Conservation (phyloP, 805 yeast species). For the Candida ulmi region DNA sequence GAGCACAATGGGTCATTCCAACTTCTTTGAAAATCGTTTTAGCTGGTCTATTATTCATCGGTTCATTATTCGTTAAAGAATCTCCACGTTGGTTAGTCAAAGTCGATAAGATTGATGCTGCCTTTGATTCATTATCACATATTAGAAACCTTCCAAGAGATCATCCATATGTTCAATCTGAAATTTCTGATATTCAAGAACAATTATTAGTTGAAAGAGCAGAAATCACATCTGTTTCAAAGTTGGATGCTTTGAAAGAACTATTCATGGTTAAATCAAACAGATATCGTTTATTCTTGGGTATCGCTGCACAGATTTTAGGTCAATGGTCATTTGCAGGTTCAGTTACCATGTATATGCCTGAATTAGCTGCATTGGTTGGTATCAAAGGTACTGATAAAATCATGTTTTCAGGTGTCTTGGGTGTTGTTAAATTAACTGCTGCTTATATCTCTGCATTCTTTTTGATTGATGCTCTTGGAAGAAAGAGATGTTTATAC, state of each 20-base stretch:
- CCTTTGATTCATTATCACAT: constrained; percentile 34
- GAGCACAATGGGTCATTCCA: constrained; percentile 49
- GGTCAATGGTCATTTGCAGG: constrained; percentile 60
- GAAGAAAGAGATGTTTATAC: constrained; percentile 45
- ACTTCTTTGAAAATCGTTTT: constrained; percentile 40
- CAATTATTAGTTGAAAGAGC: constrained; percentile 35
- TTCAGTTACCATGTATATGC: constrained; percentile 51
- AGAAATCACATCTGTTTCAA: constrained; percentile 21
- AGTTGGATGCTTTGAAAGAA: constrained; percentile 26
- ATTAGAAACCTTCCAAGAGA: constrained; percentile 40
- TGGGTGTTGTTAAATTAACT: constrained; percentile 48
- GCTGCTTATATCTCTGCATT: constrained; percentile 46
- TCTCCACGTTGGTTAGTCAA: constrained; percentile 42
- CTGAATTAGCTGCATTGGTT: constrained; percentile 42
- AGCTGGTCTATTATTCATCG: constrained; percentile 38
- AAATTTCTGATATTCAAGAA: constrained; percentile 45
- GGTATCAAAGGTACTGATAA: constrained; percentile 38
- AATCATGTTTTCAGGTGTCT: constrained; percentile 42
- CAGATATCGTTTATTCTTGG: constrained; percentile 40
- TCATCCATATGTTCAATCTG: constrained; percentile 46
- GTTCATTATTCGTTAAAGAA: constrained; percentile 41
- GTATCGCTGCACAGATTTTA: constrained; percentile 38
- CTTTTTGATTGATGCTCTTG: constrained; percentile 48
- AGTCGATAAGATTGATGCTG: constrained; percentile 36
- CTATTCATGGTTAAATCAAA: constrained; percentile 33